Evolutionary conservation across 2,329 filamentous ascomycete species (phyloP), one percentile per base, ranked within the genome.

Genomic region (Beauveria brongniartii): DNA sequence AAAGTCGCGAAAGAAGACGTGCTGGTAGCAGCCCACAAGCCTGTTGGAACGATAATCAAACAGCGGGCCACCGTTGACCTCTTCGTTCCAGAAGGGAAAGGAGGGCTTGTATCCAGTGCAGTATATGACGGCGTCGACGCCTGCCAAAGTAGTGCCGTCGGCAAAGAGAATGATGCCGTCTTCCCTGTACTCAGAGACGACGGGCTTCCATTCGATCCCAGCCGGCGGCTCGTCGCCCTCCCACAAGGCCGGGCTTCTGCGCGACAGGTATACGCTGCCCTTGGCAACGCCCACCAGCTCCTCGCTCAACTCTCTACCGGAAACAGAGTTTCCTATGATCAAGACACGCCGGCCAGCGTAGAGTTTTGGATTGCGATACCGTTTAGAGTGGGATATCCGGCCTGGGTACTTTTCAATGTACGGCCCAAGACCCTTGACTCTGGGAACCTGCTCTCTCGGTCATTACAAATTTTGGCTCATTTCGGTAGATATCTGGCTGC

Each of bases 151-250:
- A 0, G 64, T 64, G 5, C 68, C 70, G 47, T 70, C 68, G 0
- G 66, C 66, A 57, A 79, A 79, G 1, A 79, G 55, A 66, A 85
- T 70, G 47, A 77, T 63, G 28, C 79, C 74, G 66, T 76, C 70
- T 55, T 71, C 10, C 26, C 70, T 64, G 65, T 75, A 84, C 34
- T 76, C 72, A 1, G 65, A 70, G 48, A 86, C 77, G 12, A 81
- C 65, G 0, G 81, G 79, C 64, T 82, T 83, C 82, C 82, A 85
- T 6, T 67, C 73, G 5, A 84, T 75, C 0, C 80, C 81, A 0
- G 66, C 40, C 0, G 77, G 77, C 1, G 82, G 80, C 8, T 69
- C 60, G 30, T 75, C 68, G 12, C 80, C 79, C 53, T 85, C 82
- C 77, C 81, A 83, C 5, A 75, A 72, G 0, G 76, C 78, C 3